Conservation (phyloP, 2,329 filamentous ascomycete genomes). For the Akanthomyces muscarius region DNA sequence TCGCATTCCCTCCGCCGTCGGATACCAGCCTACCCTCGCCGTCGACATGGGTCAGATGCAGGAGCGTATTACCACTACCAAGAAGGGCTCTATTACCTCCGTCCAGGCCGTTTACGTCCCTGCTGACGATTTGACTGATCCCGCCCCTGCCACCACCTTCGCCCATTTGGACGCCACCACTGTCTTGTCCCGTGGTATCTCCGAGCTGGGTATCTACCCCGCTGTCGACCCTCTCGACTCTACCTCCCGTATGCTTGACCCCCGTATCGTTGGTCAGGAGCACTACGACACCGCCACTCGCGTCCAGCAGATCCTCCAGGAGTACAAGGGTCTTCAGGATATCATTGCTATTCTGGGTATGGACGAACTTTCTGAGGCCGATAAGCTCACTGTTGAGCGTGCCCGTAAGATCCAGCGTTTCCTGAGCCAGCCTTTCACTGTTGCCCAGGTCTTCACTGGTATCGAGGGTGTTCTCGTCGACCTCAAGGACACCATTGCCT, state of each 20-base stretch:
- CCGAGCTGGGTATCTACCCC: constrained; percentile 99
- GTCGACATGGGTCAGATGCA: constrained; percentile 99
- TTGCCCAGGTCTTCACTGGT: constrained; percentile 75
- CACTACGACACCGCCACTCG: constrained; percentile 94
- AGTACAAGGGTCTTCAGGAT: constrained; percentile 99
- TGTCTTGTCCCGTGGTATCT: constrained; percentile 99
- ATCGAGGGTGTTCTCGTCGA: constrained; percentile 97
- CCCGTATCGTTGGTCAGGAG: constrained; percentile 95
- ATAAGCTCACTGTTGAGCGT: constrained; percentile 99
- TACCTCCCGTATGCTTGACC: constrained; percentile 99
- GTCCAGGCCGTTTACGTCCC: constrained; percentile 99
- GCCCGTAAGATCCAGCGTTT: constrained; percentile 99
- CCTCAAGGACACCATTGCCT: constrained; percentile 95
- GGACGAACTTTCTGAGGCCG: constrained; percentile 98
- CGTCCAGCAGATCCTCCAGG: constrained; percentile 99
- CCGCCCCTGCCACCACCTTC: constrained; percentile 98
- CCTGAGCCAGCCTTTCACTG: constrained; percentile 98
- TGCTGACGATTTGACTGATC: constrained; percentile 99
- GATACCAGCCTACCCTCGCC: constrained; percentile 98
- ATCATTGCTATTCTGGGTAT: constrained; percentile 99
- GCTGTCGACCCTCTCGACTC: constrained; percentile 99
- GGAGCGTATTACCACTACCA: constrained; percentile 99
- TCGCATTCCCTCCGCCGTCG: constrained; percentile 99
- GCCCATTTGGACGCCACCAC: constrained; percentile 99
- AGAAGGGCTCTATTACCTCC: constrained; percentile 98